Conservation (phyloP, 768 basidiomycete genomes). For the Tricholoma sp. region DNA sequence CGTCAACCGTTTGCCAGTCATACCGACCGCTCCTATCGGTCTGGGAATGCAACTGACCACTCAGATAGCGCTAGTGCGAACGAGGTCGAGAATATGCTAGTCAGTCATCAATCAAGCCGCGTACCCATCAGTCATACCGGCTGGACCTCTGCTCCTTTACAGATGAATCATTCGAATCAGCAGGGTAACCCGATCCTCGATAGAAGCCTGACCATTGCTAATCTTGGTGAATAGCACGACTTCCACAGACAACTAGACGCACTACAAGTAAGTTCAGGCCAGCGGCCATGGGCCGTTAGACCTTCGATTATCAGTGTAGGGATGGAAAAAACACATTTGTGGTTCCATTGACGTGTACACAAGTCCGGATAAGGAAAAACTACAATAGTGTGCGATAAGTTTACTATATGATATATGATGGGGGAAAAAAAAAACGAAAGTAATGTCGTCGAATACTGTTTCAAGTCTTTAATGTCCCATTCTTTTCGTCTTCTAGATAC, state of each 20-base stretch:
- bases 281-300: slow-evolving; percentile 9
- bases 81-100: slow-evolving; percentile 67
- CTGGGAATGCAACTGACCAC: slow-evolving; percentile 46
- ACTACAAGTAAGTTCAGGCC: slow-evolving; percentile 16
- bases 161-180: slow-evolving; percentile 19
- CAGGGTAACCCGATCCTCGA: slow-evolving; percentile 6
- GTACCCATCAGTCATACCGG: slow-evolving; percentile 25
- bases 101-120: slow-evolving; percentile 19
- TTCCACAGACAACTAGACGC: slow-evolving; percentile 9
- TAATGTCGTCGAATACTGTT: slow-evolving; percentile 13
- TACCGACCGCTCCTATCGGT: slow-evolving; percentile 37
- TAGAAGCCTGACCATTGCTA: neutral
- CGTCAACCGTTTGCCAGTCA: slow-evolving; percentile 44
- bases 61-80: slow-evolving; percentile 66
- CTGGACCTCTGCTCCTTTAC: slow-evolving; percentile 29
- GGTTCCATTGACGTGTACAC: neutral
- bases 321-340: neutral
- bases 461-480: slow-evolving; percentile 47
- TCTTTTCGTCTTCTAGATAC: slow-evolving; percentile 81
- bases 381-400: neutral
- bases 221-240: neutral
- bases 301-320: neutral
- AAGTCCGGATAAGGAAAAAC: neutral
- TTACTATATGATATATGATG: too few relatives aligned
- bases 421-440: slow-evolving; percentile 10